Base-by-base conservation (phyloP, 805 yeast species). In the Metschnikowia dekortorum region DNA sequence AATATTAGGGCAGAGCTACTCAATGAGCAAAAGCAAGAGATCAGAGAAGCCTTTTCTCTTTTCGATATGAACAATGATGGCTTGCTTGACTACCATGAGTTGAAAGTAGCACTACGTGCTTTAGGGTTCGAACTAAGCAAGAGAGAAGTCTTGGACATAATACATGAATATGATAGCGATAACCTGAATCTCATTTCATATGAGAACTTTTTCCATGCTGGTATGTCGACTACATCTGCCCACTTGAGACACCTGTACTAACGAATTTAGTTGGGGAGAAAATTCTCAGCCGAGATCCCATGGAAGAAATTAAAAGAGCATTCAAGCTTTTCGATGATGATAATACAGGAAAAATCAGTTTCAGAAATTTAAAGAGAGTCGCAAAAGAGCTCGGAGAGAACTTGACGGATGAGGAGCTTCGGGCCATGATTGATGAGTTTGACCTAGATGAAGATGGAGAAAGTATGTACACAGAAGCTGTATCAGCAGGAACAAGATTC, bases 401-500 rank as follows among this genome's bases (percentile, higher is more conserved):
- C 59, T 71, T 94, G 51, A 84, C 89, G 6, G 99, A 94, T 58
- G 96, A 89, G 52, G 99, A 94, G 63, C 74, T 94, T 46, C 79
- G 87, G 57, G 97, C 97, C 4, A 94, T 94, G 99, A 94, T 94
- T 56, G 96, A 91, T 54, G 98, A 92, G 67, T 94, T 94, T 64
- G 99, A 94, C 69, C 71, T 91, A 46, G 97, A 94, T 65, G 96
- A 89, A 49, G 98, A 94, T 66, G 98, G 98, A 46, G 96, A 88
- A 57, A 91, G 78, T 69, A 68, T 59, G 78, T 77, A 71, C 62
- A 39, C 4, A 8, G 28, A 26, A 2, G 13, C 10, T 8, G 2
- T 8, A 28, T 11, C 10, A 18, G 14, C n/a, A n/a, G 41, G 18
- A 18, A n/a, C 16, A n/a, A 28, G 10, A 13, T 13, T 11, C 8